Conservation (phyloP, 73 alveolate species). For the Urostyla sp. region DNA sequence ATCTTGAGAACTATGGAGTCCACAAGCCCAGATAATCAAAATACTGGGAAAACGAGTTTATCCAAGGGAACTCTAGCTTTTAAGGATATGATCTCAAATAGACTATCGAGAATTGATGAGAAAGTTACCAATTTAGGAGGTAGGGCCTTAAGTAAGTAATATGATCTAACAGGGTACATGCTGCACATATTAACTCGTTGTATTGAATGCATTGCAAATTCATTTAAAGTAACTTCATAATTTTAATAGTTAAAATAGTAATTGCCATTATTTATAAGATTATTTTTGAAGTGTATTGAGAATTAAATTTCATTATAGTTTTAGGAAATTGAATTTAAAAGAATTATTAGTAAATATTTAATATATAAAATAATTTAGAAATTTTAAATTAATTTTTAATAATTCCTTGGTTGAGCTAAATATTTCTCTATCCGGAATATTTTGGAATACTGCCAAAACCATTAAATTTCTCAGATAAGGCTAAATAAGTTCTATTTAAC, state of each 20-base stretch:
- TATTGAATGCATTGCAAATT: too few relatives aligned
- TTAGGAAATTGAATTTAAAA: slow-evolving; percentile 20
- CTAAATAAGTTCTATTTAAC: slow-evolving; percentile 9
- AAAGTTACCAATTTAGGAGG: neutral
- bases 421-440: slow-evolving; percentile 29
- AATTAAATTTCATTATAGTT: too few relatives aligned
- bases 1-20: too few relatives aligned
- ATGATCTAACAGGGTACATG: slow-evolving; percentile 51
- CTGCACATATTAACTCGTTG: slow-evolving; percentile 33
- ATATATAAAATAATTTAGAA: slow-evolving; percentile 26
- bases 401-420: slow-evolving; percentile 35
- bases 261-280: slow-evolving; percentile 26
- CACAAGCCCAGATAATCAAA: too few relatives aligned
- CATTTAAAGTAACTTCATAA: slow-evolving; percentile 35
- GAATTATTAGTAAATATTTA: slow-evolving; percentile 3
- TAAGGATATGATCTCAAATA: neutral
- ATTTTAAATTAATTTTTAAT: slow-evolving; percentile 16
- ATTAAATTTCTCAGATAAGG: slow-evolving; percentile 17
- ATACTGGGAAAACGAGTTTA: too few relatives aligned
- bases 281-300: slow-evolving; percentile 12
- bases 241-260: slow-evolving; percentile 16
- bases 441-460: slow-evolving; percentile 53
- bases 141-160: neutral
- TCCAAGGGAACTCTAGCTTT: too few relatives aligned
- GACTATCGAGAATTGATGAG: slow-evolving; percentile 37